These are phyloP conservation scores for Nepenthes alata DNA, from an alignment of 179 eudicot genomes.

Conservation along the genomic window DNA sequence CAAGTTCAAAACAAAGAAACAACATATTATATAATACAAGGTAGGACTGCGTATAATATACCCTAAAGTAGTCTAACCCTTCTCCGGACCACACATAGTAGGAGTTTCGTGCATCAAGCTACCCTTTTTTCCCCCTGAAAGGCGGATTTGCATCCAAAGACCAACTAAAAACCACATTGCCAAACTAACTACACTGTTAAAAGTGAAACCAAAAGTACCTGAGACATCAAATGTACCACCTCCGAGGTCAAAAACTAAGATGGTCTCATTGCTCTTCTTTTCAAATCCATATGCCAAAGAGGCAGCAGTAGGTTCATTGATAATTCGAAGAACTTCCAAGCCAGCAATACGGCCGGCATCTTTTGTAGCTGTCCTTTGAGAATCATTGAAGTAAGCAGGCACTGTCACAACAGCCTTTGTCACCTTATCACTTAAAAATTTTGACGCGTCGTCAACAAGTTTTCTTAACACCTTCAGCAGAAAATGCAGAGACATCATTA, in stretches of 20 bases:
- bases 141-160: too few relatives aligned
- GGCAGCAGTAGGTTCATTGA: conserved; percentile 63
- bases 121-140: too few relatives aligned
- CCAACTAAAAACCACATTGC: background rate
- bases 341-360: conserved; percentile 70
- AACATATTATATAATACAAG: too few relatives aligned
- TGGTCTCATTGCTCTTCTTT: conserved; percentile 54
- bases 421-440: conserved; percentile 43
- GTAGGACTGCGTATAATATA: too few relatives aligned
- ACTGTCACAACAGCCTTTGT: conserved; percentile 55
- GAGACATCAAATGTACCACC: conserved; percentile 70
- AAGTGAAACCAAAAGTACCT: conserved; percentile 15
- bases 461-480: conserved; percentile 40
- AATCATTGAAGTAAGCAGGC: conserved; percentile 59
- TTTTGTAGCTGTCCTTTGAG: conserved; percentile 61
- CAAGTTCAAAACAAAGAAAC: too few relatives aligned
- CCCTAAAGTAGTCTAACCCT: too few relatives aligned
- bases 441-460: conserved; percentile 63
- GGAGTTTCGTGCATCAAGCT: too few relatives aligned
- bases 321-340: conserved; percentile 47
- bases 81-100: too few relatives aligned
- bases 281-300: conserved; percentile 61
- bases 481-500: background rate
- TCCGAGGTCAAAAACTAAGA: conserved; percentile 55
- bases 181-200: background rate